Conservation (phyloP, 2,329 filamentous ascomycete species). For the Fusarium sp. region DNA sequence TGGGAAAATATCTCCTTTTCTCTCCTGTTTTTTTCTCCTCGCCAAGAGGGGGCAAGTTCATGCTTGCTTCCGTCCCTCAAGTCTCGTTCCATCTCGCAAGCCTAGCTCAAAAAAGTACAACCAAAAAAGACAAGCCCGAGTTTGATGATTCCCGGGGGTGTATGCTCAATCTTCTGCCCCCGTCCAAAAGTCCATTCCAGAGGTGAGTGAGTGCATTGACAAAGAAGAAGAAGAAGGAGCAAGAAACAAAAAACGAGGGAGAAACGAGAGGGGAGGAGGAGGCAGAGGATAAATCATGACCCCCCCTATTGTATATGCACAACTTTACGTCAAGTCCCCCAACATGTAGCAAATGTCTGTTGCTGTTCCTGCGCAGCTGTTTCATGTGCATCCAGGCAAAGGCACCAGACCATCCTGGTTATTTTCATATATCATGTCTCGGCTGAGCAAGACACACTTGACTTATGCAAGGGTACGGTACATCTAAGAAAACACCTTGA, state of each 20-base stretch:
- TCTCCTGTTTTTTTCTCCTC: neutral
- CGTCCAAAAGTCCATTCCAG: constrained; percentile 10
- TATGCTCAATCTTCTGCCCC: constrained; percentile 19
- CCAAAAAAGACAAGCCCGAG: constrained; percentile 17
- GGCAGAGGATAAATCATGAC: constrained; percentile 16
- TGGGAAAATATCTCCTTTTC: constrained; percentile 1
- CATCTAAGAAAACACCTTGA: constrained; percentile 81
- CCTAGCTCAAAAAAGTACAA: constrained; percentile 39
- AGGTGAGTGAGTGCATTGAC: constrained; percentile 15
- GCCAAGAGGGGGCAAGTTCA: neutral
- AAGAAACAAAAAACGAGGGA: constrained; percentile 27
- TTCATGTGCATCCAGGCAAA: constrained; percentile 18
- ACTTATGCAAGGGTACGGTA: neutral
- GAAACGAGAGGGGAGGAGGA: constrained; percentile 1
- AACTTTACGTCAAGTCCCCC: constrained; percentile 19
- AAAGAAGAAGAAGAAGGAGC: constrained; percentile 21
- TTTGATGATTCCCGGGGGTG: neutral
- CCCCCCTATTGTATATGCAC: constrained; percentile 28
- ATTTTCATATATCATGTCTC: constrained; percentile 1
- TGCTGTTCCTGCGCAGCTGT: constrained; percentile 18
- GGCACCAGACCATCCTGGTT: neutral
- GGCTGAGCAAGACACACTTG: neutral
- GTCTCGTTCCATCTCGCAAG: constrained; percentile 29
- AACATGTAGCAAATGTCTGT: constrained; percentile 10
- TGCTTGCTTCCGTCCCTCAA: constrained; percentile 6